Percentiles rank a stretch among this genome's conserved stretches.
Evolutionary conservation across 2,329 filamentous ascomycete species (phyloP).

Genomic region (Exophiala lecanii-corni): DNA sequence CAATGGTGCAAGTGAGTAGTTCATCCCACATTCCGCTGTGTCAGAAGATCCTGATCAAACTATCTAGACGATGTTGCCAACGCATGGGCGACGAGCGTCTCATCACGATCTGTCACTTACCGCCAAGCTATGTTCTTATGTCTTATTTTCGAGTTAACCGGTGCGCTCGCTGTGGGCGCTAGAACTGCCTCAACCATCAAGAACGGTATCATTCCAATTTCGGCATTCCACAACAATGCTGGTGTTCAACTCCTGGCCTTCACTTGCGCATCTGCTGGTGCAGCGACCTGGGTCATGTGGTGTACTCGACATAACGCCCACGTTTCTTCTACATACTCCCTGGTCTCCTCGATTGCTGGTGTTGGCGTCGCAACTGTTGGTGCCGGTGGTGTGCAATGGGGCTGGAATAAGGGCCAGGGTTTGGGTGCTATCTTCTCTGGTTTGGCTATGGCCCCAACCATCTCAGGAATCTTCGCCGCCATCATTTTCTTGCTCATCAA

Average conservation of each 20-base stretch:
- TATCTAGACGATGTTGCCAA: slow-evolving; percentile 78
- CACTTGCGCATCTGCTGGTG: slow-evolving; percentile 59
- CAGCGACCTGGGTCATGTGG: slow-evolving; percentile 74
- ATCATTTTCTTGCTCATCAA: slow-evolving; percentile 71
- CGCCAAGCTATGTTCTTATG: slow-evolving; percentile 64
- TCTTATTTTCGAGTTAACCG: slow-evolving; percentile 63
- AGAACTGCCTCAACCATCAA: slow-evolving; percentile 74
- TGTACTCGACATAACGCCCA: slow-evolving; percentile 69
- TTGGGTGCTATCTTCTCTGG: slow-evolving; percentile 69
- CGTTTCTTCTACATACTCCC: slow-evolving; percentile 68
- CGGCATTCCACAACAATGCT: slow-evolving; percentile 56
- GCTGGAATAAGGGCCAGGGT: slow-evolving; percentile 64
- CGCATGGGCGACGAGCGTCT: slow-evolving; percentile 75
- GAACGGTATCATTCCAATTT: slow-evolving; percentile 65
- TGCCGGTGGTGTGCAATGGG: slow-evolving; percentile 60
- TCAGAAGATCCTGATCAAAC: too few species aligned
- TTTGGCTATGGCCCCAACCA: slow-evolving; percentile 65
- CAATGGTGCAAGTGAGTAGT: slow-evolving; percentile 69
- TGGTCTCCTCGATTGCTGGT: slow-evolving; percentile 64
- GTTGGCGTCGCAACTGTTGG: slow-evolving; percentile 65
- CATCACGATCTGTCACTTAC: slow-evolving; percentile 70
- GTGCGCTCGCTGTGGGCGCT: slow-evolving; percentile 62
- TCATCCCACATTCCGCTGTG: too few species aligned
- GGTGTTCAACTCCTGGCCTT: slow-evolving; percentile 66
- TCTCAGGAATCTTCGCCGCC: slow-evolving; percentile 61